Evolutionary conservation across 768 basidiomycete species (phyloP).

Genomic region (Pisolithus microcarpus): DNA sequence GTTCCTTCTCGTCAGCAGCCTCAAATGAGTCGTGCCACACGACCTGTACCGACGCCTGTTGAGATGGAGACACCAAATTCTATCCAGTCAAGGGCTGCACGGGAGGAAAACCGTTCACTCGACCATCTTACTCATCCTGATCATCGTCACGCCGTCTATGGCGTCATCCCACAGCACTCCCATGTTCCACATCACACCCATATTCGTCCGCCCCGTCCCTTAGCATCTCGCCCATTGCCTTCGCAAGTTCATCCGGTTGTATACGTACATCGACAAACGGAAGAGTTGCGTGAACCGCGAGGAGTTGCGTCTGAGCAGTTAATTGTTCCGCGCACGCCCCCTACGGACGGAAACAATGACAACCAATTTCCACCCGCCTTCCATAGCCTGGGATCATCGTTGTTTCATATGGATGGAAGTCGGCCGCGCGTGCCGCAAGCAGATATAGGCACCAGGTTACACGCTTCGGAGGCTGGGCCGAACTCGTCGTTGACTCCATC

Average conservation of each 20-base stretch:
- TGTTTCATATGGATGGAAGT: background rate
- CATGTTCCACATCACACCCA: background rate
- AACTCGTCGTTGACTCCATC: constrained; percentile 1
- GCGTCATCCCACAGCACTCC: background rate
- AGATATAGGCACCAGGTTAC: background rate
- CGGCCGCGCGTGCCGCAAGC: background rate
- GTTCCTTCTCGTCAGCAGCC: background rate
- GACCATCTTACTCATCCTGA: background rate
- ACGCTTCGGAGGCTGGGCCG: background rate
- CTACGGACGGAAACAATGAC: background rate
- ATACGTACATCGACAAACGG: no score
- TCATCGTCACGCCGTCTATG: no score
- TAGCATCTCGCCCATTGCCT: background rate
- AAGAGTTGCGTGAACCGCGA: no score
- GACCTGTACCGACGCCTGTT: background rate
- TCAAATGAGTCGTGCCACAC: background rate
- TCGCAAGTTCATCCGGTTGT: background rate
- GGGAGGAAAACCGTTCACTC: background rate
- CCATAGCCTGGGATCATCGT: background rate
- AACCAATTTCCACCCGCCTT: background rate
- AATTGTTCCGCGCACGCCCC: background rate
- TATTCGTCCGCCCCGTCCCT: background rate
- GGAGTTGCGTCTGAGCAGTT: background rate
- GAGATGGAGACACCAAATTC: background rate
- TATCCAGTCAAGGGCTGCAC: background rate